Percentiles rank a stretch among this genome's conserved stretches.
These are phyloP conservation scores for Gloeophyllum trabeum DNA, from an alignment of 768 basidiomycete species.

Conservation along the genomic window DNA sequence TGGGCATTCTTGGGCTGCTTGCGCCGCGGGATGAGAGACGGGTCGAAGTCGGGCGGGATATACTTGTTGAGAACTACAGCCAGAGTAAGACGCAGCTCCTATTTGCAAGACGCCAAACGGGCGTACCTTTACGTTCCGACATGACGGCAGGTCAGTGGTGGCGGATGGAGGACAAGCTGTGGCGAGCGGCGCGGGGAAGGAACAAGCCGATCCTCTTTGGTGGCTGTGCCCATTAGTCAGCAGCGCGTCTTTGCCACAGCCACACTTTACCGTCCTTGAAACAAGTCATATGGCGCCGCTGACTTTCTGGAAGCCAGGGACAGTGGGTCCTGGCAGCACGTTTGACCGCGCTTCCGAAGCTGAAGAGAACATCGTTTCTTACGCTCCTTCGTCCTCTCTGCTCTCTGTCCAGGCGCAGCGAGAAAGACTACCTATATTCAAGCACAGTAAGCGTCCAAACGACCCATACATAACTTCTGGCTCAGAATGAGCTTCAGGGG, in stretches of 20 bases:
- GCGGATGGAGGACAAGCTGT: neutral
- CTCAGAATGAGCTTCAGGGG: constrained; percentile 30
- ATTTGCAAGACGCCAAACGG: neutral
- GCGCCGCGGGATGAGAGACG: constrained; percentile 86
- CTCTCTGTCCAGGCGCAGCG: constrained; percentile 67
- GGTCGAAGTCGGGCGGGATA: constrained; percentile 98
- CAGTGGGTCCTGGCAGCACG: constrained; percentile 72
- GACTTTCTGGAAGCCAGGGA: constrained; percentile 89
- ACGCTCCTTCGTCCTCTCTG: constrained; percentile 41
- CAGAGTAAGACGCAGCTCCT: constrained; percentile 5
- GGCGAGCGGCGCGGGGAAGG: neutral
- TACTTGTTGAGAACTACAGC: constrained; percentile 81
- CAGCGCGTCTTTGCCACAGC: no score
- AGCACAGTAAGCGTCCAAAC: constrained; percentile 51
- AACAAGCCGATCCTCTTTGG: no score
- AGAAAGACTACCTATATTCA: constrained; percentile 80
- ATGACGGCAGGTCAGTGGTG: constrained; percentile 36
- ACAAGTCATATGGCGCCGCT: constrained; percentile 19
- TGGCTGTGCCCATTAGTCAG: no score
- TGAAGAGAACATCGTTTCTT: constrained; percentile 63
- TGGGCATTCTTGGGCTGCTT: constrained; percentile 90
- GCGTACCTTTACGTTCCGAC: constrained; percentile 75
- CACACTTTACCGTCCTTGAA: no score
- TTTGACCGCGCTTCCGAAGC: constrained; percentile 75
- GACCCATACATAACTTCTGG: neutral